A percentile compares a stretch with the other conserved stretches of the same genome.
phyloP scores from a whole-genome alignment of 495 filamentous ascomycete genomes.

The Platismatia glauca region DNA sequence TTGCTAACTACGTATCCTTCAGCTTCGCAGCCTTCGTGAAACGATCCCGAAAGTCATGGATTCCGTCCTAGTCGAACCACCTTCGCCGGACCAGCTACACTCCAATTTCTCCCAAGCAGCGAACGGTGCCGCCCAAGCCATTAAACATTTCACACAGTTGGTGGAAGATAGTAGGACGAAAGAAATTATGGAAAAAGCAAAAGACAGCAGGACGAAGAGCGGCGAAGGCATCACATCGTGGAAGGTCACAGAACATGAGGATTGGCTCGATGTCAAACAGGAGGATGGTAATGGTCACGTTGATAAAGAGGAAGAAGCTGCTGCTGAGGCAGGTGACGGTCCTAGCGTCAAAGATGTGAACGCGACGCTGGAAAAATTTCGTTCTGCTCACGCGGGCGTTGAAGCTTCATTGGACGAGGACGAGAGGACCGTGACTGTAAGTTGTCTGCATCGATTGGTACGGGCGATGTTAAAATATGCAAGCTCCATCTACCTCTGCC shows the following conservation, averaged over 20 bases:
- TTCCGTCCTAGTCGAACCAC: constrained; percentile 20
- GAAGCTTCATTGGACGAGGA: constrained; percentile 9
- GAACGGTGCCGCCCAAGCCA: constrained; percentile 15
- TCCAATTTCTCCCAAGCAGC: constrained; percentile 20
- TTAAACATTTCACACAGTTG: constrained; percentile 20
- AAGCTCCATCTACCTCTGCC: constrained; percentile 20
- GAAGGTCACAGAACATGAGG: constrained; percentile 25
- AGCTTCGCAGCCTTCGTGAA: constrained; percentile 23
- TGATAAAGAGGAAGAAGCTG: neutral
- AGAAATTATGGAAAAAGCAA: constrained; percentile 21
- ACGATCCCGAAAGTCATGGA: constrained; percentile 22
- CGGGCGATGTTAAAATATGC: neutral
- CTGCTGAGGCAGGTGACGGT: neutral
- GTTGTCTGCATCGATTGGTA: neutral
- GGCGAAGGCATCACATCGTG: constrained; percentile 20
- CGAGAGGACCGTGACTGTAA: constrained; percentile 9
- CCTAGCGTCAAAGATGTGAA: constrained; percentile 3
- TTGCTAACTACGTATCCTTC: neutral
- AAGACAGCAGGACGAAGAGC: constrained; percentile 18
- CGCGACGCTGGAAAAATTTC: constrained; percentile 15
- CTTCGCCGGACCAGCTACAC: constrained; percentile 22
- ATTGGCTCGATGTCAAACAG: constrained; percentile 22
- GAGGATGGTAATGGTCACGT: constrained; percentile 2
- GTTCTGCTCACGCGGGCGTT: constrained; percentile 10
- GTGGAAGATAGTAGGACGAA: constrained; percentile 14